phyloP scores from a whole-genome alignment of 176 grass and related monocot species.

The Microstegium vimineum region DNA sequence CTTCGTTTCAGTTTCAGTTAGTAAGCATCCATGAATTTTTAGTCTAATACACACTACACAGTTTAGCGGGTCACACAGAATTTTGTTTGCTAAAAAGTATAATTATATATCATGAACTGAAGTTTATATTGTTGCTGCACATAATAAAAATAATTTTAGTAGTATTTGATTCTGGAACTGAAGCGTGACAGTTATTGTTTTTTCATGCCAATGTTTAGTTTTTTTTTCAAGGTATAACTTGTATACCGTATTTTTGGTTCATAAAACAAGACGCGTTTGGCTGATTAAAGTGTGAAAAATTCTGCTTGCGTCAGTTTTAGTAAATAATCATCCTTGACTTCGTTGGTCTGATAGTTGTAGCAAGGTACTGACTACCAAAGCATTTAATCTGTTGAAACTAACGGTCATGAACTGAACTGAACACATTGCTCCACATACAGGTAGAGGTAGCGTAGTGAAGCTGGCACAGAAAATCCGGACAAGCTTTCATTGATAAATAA shows the following conservation, averaged over 20 bases:
- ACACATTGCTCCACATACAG: not conserved
- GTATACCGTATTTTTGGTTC: not conserved
- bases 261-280: not conserved
- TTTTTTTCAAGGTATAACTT: not conserved
- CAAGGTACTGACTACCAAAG: not conserved
- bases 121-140: too few species aligned
- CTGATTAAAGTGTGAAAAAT: not conserved
- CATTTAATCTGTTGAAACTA: not conserved
- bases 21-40: not conserved
- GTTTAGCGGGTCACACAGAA: too few species aligned
- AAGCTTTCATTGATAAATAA: constrained; percentile 20
- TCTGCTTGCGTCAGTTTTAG: not conserved
- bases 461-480: constrained; percentile 5
- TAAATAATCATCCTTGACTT: not conserved
- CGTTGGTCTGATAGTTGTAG: not conserved
- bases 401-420: not conserved
- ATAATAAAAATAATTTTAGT: not conserved
- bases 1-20: not conserved
- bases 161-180: too few species aligned
- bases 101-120: too few species aligned
- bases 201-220: too few species aligned
- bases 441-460: not conserved
- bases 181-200: too few species aligned
- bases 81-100: too few species aligned
- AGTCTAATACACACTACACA: too few species aligned